These are phyloP conservation scores for Triticum urartu DNA, from an alignment of 176 grass and related monocot genomes.

Conservation along the genomic window DNA sequence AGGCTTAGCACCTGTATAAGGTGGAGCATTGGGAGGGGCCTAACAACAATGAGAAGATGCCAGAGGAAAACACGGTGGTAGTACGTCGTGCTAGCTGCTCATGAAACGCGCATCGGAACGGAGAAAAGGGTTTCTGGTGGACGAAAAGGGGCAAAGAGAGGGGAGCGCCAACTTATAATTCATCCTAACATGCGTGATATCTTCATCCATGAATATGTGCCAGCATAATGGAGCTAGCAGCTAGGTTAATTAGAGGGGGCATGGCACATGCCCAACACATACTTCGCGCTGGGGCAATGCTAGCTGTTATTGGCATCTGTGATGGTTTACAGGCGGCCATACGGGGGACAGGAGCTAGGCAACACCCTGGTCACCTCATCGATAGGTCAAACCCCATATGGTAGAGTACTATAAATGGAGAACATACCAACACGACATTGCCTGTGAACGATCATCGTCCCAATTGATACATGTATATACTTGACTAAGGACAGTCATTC, in stretches of 20 bases:
- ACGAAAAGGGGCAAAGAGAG: neutral
- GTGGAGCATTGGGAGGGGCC: no score
- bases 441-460: neutral
- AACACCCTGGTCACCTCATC: conserved; percentile 7
- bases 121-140: conserved; percentile 16
- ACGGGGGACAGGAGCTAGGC: conserved; percentile 28
- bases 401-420: neutral
- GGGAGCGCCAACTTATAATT: conserved; percentile 19
- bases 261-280: conserved; percentile 41
- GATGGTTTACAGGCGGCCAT: conserved; percentile 12
- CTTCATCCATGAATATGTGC: neutral
- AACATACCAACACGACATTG: neutral
- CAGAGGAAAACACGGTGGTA: neutral
- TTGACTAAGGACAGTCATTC: neutral
- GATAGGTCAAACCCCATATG: conserved; percentile 37
- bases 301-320: conserved; percentile 18
- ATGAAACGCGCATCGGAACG: neutral
- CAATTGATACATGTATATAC: neutral
- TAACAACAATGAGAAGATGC: neutral
- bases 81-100: neutral
- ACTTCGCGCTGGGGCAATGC: conserved; percentile 23
- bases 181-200: conserved; percentile 32
- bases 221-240: neutral
- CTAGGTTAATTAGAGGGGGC: conserved; percentile 17
- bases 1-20: no score